Evolutionary conservation across 345 rosid species (phyloP).

Genomic region (Viola odorata): DNA sequence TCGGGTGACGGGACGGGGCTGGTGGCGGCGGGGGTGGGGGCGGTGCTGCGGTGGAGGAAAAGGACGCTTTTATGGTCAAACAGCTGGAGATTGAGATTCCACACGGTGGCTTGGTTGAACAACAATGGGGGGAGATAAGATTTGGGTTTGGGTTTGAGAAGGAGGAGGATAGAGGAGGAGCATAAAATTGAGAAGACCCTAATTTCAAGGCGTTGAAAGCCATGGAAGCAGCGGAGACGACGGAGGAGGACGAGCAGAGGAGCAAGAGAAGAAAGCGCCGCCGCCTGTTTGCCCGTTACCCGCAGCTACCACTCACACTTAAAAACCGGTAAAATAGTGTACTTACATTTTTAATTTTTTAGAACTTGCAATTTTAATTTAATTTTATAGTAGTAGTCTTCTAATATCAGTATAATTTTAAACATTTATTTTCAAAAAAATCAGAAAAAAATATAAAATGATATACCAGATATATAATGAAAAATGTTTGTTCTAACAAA

Average conservation of each 20-base stretch:
- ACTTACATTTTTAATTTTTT: no score
- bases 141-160: neutral
- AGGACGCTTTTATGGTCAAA: slow-evolving; percentile 11
- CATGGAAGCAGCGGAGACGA: slow-evolving; percentile 46
- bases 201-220: slow-evolving; percentile 5
- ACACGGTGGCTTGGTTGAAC: neutral
- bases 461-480: no score
- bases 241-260: no score
- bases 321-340: no score
- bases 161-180: neutral
- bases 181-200: neutral
- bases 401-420: no score
- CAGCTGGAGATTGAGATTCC: neutral
- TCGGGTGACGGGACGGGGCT: slow-evolving; percentile 10
- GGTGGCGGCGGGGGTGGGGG: neutral
- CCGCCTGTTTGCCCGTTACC: neutral
- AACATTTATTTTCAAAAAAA: no score
- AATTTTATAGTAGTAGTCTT: no score
- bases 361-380: no score
- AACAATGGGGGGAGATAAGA: neutral
- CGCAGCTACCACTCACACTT: no score
- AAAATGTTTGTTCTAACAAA: no score
- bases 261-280: neutral
- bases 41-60: neutral
- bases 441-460: no score